Evolutionary conservation across 2,329 filamentous ascomycete species (phyloP).

Genomic region (Sporothrix curviconia): DNA sequence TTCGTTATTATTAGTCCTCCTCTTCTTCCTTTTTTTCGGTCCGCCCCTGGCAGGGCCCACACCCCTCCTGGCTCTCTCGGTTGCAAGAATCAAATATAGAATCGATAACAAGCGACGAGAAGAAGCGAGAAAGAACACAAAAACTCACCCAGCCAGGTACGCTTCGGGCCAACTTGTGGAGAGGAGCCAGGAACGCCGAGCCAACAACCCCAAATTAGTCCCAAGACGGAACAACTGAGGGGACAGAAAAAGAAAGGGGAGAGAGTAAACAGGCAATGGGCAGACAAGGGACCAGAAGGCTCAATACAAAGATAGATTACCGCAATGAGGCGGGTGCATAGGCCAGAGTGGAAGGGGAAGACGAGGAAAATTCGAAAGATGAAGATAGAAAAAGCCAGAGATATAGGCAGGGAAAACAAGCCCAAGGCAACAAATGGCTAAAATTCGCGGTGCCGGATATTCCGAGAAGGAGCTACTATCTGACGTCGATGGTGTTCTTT

Average conservation of each 20-base stretch:
- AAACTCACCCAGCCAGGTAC: too few species aligned
- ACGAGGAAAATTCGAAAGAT: too few species aligned
- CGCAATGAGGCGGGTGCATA: neutral
- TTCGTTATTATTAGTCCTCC: too few species aligned
- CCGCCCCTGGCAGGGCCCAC: neutral
- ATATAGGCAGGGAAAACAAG: neutral
- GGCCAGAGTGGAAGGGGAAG: too few species aligned
- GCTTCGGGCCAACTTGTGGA: neutral
- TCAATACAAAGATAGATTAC: constrained; percentile 12
- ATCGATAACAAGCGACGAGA: neutral
- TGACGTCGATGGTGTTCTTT: neutral
- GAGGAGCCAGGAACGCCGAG: neutral
- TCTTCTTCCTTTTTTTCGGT: neutral
- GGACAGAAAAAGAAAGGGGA: too few species aligned
- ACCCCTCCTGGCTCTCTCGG: neutral
- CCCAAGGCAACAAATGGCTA: neutral
- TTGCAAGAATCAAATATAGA: neutral
- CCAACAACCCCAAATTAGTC: neutral
- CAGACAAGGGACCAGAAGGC: neutral
- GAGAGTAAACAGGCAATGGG: too few species aligned
- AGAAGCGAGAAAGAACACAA: too few species aligned
- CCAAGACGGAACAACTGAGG: constrained; percentile 10
- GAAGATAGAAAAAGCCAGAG: too few species aligned
- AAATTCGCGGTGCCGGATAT: neutral
- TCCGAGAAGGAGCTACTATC: neutral